Percentiles rank a stretch among this genome's conserved stretches.
phyloP scores from a whole-genome alignment of 1,139 yeast species.

The Debaryomycetaceae sp. region DNA sequence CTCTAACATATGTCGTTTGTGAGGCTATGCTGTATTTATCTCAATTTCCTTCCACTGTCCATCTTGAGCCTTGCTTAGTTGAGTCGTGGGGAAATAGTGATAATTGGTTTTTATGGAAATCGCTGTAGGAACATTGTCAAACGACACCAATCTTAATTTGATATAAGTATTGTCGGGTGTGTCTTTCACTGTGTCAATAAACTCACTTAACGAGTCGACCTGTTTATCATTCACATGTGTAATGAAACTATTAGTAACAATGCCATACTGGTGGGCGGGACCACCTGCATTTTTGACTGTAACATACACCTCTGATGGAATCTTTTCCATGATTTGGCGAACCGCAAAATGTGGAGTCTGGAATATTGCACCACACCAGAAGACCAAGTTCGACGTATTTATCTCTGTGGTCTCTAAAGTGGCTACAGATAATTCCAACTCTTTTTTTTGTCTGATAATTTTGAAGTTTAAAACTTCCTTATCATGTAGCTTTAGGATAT shows the following conservation, averaged over 20 bases:
- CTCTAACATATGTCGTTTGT: background rate
- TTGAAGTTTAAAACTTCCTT: conserved; percentile 50
- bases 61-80: conserved; percentile 46
- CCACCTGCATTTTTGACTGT: conserved; percentile 73
- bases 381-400: conserved; percentile 63
- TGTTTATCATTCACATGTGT: conserved; percentile 82
- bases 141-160: conserved; percentile 75
- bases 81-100: conserved; percentile 86
- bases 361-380: conserved; percentile 77
- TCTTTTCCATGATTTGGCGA: conserved; percentile 65
- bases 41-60: conserved; percentile 49
- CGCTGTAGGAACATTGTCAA: conserved; percentile 83
- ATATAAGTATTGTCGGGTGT: conserved; percentile 81
- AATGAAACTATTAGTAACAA: conserved; percentile 75
- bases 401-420: conserved; percentile 56
- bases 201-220: conserved; percentile 65
- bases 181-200: conserved; percentile 56
- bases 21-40: conserved; percentile 1
- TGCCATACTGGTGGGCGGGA: conserved; percentile 83
- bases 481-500: conserved; percentile 54
- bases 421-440: conserved; percentile 56
- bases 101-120: conserved; percentile 82
- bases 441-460: conserved; percentile 54
- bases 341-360: conserved; percentile 52
- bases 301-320: conserved; percentile 83